Evolutionary conservation across 2,329 filamentous ascomycete species (phyloP).

Genomic region (Botrytis cinerea): DNA sequence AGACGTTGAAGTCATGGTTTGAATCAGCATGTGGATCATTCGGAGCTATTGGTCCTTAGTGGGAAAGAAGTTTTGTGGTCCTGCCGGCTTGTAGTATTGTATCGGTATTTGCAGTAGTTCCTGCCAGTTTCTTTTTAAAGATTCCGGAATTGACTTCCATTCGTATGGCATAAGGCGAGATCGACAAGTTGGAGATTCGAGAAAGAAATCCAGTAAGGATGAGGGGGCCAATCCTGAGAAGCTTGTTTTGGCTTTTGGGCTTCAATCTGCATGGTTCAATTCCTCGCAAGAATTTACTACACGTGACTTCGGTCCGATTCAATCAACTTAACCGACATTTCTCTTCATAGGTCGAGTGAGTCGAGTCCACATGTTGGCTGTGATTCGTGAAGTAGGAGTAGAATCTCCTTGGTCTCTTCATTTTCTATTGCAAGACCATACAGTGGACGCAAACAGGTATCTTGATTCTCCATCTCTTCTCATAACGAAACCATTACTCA

Average conservation of each 20-base stretch:
- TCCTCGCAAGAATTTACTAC: neutral
- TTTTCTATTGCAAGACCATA: neutral
- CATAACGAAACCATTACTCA: neutral
- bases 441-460: neutral
- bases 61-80: neutral
- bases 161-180: neutral
- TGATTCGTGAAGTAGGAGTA: neutral
- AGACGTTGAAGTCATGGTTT: neutral
- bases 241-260: neutral
- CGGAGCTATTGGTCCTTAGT: conserved; percentile 17
- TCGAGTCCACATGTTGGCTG: neutral
- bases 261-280: neutral
- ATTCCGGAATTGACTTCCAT: neutral
- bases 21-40: conserved; percentile 1
- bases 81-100: neutral
- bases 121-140: neutral
- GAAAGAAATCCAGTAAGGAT: neutral
- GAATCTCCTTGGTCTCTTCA: neutral
- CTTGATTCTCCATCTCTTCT: neutral
- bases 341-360: neutral
- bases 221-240: neutral
- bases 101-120: neutral
- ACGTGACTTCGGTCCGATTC: conserved; percentile 5
- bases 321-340: neutral
- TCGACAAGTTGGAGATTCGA: neutral